Conservation (phyloP, 768 basidiomycete genomes). For the Panellus pusillus region DNA sequence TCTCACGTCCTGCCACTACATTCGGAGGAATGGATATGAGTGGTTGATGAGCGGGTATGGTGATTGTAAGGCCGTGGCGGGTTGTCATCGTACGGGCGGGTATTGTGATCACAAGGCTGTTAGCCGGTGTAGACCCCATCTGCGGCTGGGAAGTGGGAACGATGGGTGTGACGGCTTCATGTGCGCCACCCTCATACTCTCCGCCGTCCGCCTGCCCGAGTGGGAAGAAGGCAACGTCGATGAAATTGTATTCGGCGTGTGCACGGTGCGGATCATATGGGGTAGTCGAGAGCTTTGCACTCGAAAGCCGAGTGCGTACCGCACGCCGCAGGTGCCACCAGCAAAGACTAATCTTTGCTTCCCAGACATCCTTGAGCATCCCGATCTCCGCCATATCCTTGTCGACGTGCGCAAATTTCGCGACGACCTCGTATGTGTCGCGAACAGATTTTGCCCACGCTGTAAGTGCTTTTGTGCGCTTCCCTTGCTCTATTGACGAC, state of each 20-base stretch:
- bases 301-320: constrained; percentile 3
- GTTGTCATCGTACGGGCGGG: too few species aligned
- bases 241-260: constrained; percentile 16
- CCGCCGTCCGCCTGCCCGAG: background rate
- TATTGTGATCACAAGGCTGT: too few species aligned
- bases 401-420: constrained; percentile 18
- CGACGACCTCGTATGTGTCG: constrained; percentile 9
- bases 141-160: background rate
- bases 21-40: too few species aligned
- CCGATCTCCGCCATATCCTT: constrained; percentile 24
- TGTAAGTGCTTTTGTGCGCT: constrained; percentile 20
- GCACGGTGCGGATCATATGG: constrained; percentile 19
- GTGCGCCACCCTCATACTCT: constrained; percentile 4
- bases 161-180: background rate
- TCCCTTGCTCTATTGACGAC: constrained; percentile 18
- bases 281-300: constrained; percentile 19
- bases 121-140: too few species aligned
- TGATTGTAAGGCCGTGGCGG: too few species aligned
- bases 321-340: constrained; percentile 21
- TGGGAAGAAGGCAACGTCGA: constrained; percentile 13
- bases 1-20: too few species aligned
- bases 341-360: constrained; percentile 19
- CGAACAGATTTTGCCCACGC: constrained; percentile 19
- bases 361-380: constrained; percentile 8
- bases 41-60: too few species aligned